Evolutionary conservation across 2,329 filamentous ascomycete genomes (phyloP), one percentile per base, ranked within the genome.

Genomic region (Fusarium annulatum): DNA sequence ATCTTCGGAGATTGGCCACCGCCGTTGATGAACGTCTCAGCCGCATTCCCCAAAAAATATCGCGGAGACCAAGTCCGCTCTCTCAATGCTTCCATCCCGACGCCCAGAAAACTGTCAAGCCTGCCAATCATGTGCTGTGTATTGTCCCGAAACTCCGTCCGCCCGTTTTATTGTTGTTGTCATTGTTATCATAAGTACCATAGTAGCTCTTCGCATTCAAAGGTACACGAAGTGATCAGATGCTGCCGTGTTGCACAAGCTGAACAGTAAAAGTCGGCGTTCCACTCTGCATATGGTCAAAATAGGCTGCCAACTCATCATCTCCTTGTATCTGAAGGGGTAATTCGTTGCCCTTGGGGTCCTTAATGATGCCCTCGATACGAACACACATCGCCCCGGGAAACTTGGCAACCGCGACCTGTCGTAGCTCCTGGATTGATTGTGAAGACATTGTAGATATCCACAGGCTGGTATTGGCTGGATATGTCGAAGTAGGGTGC

Each of bases 231-330:
- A 52, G 43, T 43, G 21, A 53, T 67, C 41, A 70, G 48, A 51
- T 69, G 59, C 45, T 34, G 30, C 56, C 19, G 26, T 77, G 77
- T 79, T 79, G 82, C 18, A 82, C 77, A 49, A 84, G 75, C 69
- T 84, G 82, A 19, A 86, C 83, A 49, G 79, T 80, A 73, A 87
- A 87, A 14, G 82, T 85, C 11, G 85, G 84, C 39, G 85, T 80
- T 28, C 75, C 77, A 18, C 78, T 86, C 72, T 88, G 84, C 33
- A 92, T 85, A 78, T 93, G 91, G 52, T 87, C 85, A 73, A 96
- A 81, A 81, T 95, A 96, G 1, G 91, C 91, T 67, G 88, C 87
- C 70, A 96, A 80, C 82, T 96, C 93, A 70, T 90, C 88, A 75
- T 95, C 92, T 45, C 91, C 87, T 61, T 91, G 91, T 75, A 96